Percentiles rank a stretch among this genome's conserved stretches.
Conservation (phyloP, 805 yeast genomes). For the Wickerhamomyces bovis region DNA sequence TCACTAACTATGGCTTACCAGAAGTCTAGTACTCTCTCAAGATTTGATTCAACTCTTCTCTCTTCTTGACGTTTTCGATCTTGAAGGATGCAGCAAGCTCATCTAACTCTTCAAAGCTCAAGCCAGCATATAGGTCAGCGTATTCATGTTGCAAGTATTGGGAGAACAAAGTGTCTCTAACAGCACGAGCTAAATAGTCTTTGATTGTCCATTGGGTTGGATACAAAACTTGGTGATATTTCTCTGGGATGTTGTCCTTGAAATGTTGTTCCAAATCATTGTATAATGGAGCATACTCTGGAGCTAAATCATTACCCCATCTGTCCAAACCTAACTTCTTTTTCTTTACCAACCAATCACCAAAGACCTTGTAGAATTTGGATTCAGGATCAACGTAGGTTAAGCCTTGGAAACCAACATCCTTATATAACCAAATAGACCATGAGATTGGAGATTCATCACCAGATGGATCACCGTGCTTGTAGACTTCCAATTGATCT, state of each 20-base stretch:
- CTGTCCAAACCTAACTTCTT: constrained; percentile 39
- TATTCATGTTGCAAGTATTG: constrained; percentile 40
- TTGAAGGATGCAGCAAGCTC: constrained; percentile 47
- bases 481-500: constrained; percentile 40
- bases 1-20: not conserved
- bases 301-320: constrained; percentile 45
- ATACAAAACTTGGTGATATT: constrained; percentile 34
- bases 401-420: constrained; percentile 46
- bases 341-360: constrained; percentile 38
- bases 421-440: constrained; percentile 51
- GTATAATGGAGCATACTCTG: constrained; percentile 33
- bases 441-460: constrained; percentile 39
- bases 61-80: constrained; percentile 37
- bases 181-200: constrained; percentile 33
- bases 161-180: constrained; percentile 38
- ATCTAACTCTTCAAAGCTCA: constrained; percentile 40
- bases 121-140: constrained; percentile 37
- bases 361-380: constrained; percentile 36
- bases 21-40: constrained; percentile 9
- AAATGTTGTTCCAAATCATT: constrained; percentile 32
- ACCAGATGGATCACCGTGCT: constrained; percentile 42
- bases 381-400: constrained; percentile 41
- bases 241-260: constrained; percentile 33
- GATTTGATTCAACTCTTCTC: constrained; percentile 34
- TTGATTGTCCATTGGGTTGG: constrained; percentile 36